These are phyloP conservation scores for Aspergillus viridinutans DNA, from an alignment of 2,329 filamentous ascomycete species.

Conservation along the genomic window DNA sequence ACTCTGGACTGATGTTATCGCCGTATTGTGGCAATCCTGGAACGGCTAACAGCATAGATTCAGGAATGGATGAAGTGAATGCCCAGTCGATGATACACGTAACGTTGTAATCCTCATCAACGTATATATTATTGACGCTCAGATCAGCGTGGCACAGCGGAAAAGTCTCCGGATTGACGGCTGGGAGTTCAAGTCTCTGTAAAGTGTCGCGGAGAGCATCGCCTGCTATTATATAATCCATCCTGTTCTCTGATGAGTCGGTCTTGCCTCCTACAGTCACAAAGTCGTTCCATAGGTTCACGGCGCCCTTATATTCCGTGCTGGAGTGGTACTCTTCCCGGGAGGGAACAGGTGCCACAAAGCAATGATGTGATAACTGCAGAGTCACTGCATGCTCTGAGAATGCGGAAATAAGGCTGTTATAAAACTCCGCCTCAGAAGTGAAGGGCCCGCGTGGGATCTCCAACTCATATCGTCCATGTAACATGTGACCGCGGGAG, in stretches of 20 bases:
- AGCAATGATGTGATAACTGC: conserved; percentile 14
- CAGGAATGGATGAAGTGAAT: conserved; percentile 19
- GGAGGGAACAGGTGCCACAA: conserved; percentile 12
- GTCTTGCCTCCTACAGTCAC: conserved; percentile 19
- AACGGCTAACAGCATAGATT: conserved; percentile 13
- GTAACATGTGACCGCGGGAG: conserved; percentile 16
- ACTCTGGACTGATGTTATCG: conserved; percentile 10
- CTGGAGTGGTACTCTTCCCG: conserved; percentile 8
- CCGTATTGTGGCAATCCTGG: conserved; percentile 22
- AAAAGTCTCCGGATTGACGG: conserved; percentile 4
- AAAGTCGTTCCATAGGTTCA: conserved; percentile 22
- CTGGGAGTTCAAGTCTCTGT: conserved; percentile 1
- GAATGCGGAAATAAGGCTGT: conserved; percentile 17
- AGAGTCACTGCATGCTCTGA: conserved; percentile 14
- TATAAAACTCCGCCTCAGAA: conserved; percentile 15
- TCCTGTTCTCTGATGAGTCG: conserved; percentile 19
- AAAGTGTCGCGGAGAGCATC: conserved; percentile 16
- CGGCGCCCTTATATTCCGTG: conserved; percentile 12
- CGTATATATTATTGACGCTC: conserved; percentile 38
- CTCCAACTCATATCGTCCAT: conserved; percentile 14
- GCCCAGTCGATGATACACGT: conserved; percentile 31
- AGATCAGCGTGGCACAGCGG: conserved; percentile 31
- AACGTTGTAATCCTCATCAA: conserved; percentile 31
- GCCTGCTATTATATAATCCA: conserved; percentile 21
- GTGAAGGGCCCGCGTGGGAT: conserved; percentile 19